A percentile compares a stretch with the other conserved stretches of the same genome.
Conservation (phyloP, 768 basidiomycete genomes). For the Fistulinella prunicolor region DNA sequence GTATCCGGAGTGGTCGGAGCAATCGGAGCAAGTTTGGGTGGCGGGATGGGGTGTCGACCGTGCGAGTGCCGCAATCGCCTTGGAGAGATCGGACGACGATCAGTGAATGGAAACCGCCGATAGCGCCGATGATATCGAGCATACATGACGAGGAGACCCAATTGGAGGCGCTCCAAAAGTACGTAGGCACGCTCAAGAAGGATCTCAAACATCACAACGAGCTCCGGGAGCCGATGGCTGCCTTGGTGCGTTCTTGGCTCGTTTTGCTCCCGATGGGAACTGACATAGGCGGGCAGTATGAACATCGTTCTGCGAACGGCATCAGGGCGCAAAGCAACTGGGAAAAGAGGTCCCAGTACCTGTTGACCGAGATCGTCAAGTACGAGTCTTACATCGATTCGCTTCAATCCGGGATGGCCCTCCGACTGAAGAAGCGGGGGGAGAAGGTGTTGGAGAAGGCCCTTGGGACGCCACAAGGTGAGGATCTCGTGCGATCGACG, state of each 20-base stretch:
- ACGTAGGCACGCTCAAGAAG: conserved; percentile 68
- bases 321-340: conserved; percentile 84
- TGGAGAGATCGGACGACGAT: conserved; percentile 75
- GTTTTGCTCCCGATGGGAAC: background rate
- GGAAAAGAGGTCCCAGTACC: conserved; percentile 87
- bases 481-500: conserved; percentile 25
- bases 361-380: conserved; percentile 91
- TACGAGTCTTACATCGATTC: conserved; percentile 95
- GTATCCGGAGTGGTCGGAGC: conserved; percentile 74
- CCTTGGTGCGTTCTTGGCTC: conserved; percentile 48
- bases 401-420: conserved; percentile 74
- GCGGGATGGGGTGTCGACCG: conserved; percentile 63
- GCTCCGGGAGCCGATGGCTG: conserved; percentile 76
- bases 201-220: conserved; percentile 85
- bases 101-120: conserved; percentile 93
- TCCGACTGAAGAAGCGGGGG: conserved; percentile 86
- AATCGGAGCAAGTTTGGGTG: conserved; percentile 70
- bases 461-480: conserved; percentile 38
- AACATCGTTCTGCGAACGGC: conserved; percentile 68
- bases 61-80: conserved; percentile 66
- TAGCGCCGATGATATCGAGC: conserved; percentile 80
- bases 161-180: conserved; percentile 82
- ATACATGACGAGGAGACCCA: conserved; percentile 91
- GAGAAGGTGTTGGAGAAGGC: conserved; percentile 77
- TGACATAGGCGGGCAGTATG: conserved; percentile 45